Evolutionary conservation across 2,329 filamentous ascomycete genomes (phyloP).

Genomic region (Fusarium beomiforme): DNA sequence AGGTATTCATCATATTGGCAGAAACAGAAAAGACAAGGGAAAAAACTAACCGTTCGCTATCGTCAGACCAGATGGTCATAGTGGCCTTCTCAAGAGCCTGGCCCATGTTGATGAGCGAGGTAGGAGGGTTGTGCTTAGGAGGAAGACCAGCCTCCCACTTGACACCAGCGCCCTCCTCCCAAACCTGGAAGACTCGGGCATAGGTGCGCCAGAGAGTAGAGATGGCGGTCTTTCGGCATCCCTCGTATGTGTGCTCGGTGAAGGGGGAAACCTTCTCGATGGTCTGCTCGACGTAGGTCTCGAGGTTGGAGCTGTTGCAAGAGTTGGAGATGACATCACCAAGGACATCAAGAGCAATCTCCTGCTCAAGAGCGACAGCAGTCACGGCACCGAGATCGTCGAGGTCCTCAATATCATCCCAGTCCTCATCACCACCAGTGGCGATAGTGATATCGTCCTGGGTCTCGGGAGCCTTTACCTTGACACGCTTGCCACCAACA

Average conservation of each 20-base stretch:
- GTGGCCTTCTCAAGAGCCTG: slow-evolving; percentile 87
- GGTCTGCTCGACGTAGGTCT: slow-evolving; percentile 89
- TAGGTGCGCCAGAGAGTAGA: slow-evolving; percentile 94
- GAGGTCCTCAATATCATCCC: slow-evolving; percentile 77
- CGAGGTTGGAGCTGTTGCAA: slow-evolving; percentile 74
- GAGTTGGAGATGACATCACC: slow-evolving; percentile 92
- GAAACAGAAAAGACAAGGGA: slow-evolving; percentile 29
- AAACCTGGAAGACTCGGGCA: slow-evolving; percentile 87
- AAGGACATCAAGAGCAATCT: slow-evolving; percentile 94
- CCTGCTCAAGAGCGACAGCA: slow-evolving; percentile 92
- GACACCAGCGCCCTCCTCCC: slow-evolving; percentile 76
- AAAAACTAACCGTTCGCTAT: slow-evolving; percentile 87
- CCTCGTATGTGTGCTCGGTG: slow-evolving; percentile 89
- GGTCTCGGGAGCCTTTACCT: slow-evolving; percentile 70
- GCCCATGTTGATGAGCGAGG: slow-evolving; percentile 84
- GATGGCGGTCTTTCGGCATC: slow-evolving; percentile 90
- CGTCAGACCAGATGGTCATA: slow-evolving; percentile 85
- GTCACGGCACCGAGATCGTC: slow-evolving; percentile 87
- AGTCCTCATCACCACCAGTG: slow-evolving; percentile 63
- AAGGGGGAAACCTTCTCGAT: slow-evolving; percentile 84
- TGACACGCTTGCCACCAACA: slow-evolving; percentile 85
- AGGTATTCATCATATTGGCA: slow-evolving; percentile 79
- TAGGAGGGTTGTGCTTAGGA: slow-evolving; percentile 79
- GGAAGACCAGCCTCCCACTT: slow-evolving; percentile 94
- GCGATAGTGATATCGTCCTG: slow-evolving; percentile 65